phyloP scores from a whole-genome alignment of 768 basidiomycete species.

The Mycena polygramma region DNA sequence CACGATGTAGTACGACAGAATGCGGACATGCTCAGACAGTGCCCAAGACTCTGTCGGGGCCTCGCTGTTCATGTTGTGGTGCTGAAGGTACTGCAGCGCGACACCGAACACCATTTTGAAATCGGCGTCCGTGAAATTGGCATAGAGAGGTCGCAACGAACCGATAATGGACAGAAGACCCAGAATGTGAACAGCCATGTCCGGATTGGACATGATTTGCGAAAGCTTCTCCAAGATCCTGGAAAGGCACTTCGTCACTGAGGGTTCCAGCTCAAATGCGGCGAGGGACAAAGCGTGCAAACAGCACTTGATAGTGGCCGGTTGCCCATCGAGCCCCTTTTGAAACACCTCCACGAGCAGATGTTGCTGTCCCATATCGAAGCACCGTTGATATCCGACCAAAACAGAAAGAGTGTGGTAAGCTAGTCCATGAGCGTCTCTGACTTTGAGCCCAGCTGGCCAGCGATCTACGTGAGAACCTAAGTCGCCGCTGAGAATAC shows the following conservation, averaged over 20 bases:
- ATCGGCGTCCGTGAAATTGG: constrained; percentile 91
- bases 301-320: constrained; percentile 87
- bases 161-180: constrained; percentile 91
- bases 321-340: constrained; percentile 75
- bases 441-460: constrained; percentile 71
- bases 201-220: constrained; percentile 94
- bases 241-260: constrained; percentile 84
- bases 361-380: constrained; percentile 76
- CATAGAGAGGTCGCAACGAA: constrained; percentile 81
- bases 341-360: constrained; percentile 81
- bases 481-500: constrained; percentile 70
- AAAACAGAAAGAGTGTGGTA: constrained; percentile 91
- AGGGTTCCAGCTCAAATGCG: constrained; percentile 87
- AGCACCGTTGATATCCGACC: constrained; percentile 87
- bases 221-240: constrained; percentile 88
- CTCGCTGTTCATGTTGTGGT: constrained; percentile 79
- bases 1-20: constrained; percentile 90
- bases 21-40: constrained; percentile 90
- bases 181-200: constrained; percentile 96
- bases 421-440: constrained; percentile 90
- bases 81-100: constrained; percentile 92
- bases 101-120: constrained; percentile 96
- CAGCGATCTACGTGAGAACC: constrained; percentile 69
- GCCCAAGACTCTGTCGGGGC: constrained; percentile 81
- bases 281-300: constrained; percentile 90